A percentile compares a stretch with the other conserved stretches of the same genome.
phyloP scores from a whole-genome alignment of 768 basidiomycete genomes.

The Lactifluus hygrophoroides region DNA sequence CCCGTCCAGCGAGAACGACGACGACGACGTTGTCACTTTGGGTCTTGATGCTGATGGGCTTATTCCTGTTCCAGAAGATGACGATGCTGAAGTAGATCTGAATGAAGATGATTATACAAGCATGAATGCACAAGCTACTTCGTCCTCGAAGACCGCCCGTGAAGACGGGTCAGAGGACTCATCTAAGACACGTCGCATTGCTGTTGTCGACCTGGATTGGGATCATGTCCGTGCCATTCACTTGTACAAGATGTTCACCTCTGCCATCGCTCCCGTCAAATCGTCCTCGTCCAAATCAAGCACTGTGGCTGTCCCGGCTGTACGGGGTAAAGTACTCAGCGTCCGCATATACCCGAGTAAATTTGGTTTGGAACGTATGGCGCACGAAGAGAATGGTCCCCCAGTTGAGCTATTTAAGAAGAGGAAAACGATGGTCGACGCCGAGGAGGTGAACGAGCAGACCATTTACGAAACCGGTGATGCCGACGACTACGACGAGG shows the following conservation, averaged over 20 bases:
- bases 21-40: slow-evolving; percentile 40
- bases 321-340: slow-evolving; percentile 59
- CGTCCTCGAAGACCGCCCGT: slow-evolving; percentile 36
- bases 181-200: slow-evolving; percentile 59
- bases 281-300: slow-evolving; percentile 31
- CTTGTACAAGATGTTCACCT: slow-evolving; percentile 87
- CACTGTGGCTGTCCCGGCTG: slow-evolving; percentile 27
- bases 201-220: slow-evolving; percentile 96
- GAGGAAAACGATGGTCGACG: slow-evolving; percentile 29
- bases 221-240: slow-evolving; percentile 87
- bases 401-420: slow-evolving; percentile 76
- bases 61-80: slow-evolving; percentile 33
- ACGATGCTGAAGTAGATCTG: slow-evolving; percentile 59
- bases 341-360: slow-evolving; percentile 89
- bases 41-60: slow-evolving; percentile 40
- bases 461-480: slow-evolving; percentile 58
- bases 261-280: slow-evolving; percentile 57
- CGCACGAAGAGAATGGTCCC: slow-evolving; percentile 81
- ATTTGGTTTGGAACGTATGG: slow-evolving; percentile 85
- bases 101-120: slow-evolving; percentile 68
- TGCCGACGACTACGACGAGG: slow-evolving; percentile 79
- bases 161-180: slow-evolving; percentile 33
- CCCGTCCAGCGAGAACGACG: slow-evolving; percentile 35
- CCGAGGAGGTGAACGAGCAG: slow-evolving; percentile 54
- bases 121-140: slow-evolving; percentile 66